Evolutionary conservation across 495 filamentous ascomycete genomes (phyloP).

Genomic region (Xylaria curta): DNA sequence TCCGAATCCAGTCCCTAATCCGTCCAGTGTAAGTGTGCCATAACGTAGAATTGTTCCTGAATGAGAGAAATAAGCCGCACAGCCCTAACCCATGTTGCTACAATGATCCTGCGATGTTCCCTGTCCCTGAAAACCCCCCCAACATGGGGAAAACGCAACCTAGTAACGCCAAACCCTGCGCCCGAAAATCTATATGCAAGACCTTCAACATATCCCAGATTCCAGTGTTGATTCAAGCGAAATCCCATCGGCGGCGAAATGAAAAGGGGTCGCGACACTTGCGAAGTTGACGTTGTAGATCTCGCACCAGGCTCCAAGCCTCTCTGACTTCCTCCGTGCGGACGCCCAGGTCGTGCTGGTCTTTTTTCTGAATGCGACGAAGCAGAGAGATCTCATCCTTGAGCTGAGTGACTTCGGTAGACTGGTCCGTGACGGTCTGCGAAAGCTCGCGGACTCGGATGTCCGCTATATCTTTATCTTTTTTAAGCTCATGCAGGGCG

Average conservation of each 20-base stretch:
- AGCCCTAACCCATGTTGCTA: neutral
- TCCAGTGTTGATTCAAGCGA: neutral
- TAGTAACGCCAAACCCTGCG: constrained; percentile 1
- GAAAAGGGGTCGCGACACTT: neutral
- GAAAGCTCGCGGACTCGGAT: constrained; percentile 28
- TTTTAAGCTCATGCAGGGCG: constrained; percentile 26
- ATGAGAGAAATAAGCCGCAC: constrained; percentile 10
- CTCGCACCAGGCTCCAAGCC: constrained; percentile 5
- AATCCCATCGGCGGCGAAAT: constrained; percentile 3
- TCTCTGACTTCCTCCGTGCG: constrained; percentile 13
- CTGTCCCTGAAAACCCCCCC: neutral
- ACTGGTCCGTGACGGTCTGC: constrained; percentile 26
- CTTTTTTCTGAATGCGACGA: constrained; percentile 1
- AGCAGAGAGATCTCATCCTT: neutral
- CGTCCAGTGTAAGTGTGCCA: constrained; percentile 1
- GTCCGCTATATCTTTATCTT: constrained; percentile 20
- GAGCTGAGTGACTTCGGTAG: constrained; percentile 3
- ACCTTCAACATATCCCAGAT: neutral
- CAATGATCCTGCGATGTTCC: neutral
- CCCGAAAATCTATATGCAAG: constrained; percentile 12
- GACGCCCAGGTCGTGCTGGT: constrained; percentile 14
- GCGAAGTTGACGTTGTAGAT: constrained; percentile 7
- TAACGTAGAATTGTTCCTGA: neutral
- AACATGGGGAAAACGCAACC: constrained; percentile 17
- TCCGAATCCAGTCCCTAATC: neutral